phyloP scores from a whole-genome alignment of 768 basidiomycete species.

The Infundibulicybe gibba region DNA sequence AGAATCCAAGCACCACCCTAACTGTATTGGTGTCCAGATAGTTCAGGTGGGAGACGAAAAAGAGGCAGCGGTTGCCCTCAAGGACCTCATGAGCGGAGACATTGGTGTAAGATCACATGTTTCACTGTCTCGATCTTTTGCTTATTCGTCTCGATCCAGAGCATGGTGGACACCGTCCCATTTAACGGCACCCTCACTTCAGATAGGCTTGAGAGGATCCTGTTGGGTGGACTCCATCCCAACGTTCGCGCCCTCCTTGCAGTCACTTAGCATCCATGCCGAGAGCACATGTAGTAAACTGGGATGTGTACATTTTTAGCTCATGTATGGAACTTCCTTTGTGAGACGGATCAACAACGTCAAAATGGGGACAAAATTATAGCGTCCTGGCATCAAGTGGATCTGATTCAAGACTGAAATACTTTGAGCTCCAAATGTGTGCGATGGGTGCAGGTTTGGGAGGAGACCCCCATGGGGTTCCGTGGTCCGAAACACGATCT shows the following conservation, averaged over 20 bases:
- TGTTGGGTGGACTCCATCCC: constrained; percentile 29
- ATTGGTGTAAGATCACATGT: constrained; percentile 16
- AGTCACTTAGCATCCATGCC: background rate
- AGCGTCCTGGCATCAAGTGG: too few relatives aligned
- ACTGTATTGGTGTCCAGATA: constrained; percentile 27
- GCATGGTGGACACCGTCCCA: constrained; percentile 27
- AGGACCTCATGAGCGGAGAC: constrained; percentile 19
- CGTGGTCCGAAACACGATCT: too few relatives aligned
- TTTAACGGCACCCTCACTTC: constrained; percentile 22
- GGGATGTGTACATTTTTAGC: too few relatives aligned
- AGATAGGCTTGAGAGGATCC: constrained; percentile 22
- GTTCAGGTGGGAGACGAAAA: constrained; percentile 28
- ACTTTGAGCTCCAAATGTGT: too few relatives aligned
- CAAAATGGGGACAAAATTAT: too few relatives aligned
- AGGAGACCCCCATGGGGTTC: too few relatives aligned
- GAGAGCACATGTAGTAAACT: too few relatives aligned
- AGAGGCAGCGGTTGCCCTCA: constrained; percentile 14
- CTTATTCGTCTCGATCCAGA: constrained; percentile 10
- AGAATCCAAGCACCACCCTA: constrained; percentile 23
- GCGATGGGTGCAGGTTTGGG: too few relatives aligned
- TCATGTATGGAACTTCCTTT: too few relatives aligned
- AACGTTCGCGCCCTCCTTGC: constrained; percentile 20
- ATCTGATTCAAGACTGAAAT: too few relatives aligned
- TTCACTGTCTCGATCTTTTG: background rate
- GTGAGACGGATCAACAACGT: too few relatives aligned